These are phyloP conservation scores for Coccomyxa subellipsoidea DNA, from an alignment of 163 green algal species.

Conservation along the genomic window DNA sequence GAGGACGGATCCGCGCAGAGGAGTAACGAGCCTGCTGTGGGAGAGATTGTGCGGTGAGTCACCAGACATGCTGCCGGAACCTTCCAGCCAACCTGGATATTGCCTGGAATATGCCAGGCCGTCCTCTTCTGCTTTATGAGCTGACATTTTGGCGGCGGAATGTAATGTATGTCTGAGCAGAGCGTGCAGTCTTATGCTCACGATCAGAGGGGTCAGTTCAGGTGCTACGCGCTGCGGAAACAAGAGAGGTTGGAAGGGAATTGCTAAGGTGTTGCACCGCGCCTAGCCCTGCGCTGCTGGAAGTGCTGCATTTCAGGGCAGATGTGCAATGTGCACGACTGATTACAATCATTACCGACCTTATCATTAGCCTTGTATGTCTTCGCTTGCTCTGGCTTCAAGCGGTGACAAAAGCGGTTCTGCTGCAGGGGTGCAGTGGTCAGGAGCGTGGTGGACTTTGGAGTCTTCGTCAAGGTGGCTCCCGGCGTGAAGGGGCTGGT, in stretches of 20 bases:
- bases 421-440: not conserved
- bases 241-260: not conserved
- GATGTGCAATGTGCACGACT: not conserved
- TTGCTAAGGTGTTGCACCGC: not conserved
- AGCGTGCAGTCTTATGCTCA: not conserved
- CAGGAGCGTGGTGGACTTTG: conserved; percentile 43
- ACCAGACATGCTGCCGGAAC: not conserved
- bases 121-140: not conserved
- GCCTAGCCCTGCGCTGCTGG: not conserved
- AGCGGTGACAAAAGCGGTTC: not conserved
- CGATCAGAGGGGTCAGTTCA: not conserved
- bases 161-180: not conserved
- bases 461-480: conserved; percentile 65
- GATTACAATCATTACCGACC: not conserved
- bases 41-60: not conserved
- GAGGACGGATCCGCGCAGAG: not conserved
- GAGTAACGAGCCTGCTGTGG: not conserved
- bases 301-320: not conserved
- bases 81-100: too few relatives aligned
- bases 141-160: not conserved
- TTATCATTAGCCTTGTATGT: not conserved
- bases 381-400: not conserved
- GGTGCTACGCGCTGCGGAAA: not conserved
- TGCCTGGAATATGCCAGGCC: not conserved
- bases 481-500: conserved; percentile 60